Evolutionary conservation across 306 rosid genomes (phyloP).

Genomic region (Purshia tridentata): DNA sequence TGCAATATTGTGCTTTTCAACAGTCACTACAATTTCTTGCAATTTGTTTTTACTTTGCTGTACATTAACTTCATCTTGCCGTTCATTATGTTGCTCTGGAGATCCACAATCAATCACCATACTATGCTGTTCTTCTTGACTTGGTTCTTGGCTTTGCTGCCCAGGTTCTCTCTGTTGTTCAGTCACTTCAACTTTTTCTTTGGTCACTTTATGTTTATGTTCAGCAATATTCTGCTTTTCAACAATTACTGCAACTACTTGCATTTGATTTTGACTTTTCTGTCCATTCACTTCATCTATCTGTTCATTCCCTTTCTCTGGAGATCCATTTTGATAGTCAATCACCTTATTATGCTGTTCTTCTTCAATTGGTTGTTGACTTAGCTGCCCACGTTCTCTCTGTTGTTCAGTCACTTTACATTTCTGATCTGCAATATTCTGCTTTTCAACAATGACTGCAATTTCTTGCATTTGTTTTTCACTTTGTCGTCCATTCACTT

Average conservation of each 20-base stretch:
- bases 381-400: background rate
- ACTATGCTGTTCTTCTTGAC: background rate
- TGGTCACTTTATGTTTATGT: background rate
- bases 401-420: background rate
- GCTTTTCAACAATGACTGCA: constrained; percentile 7
- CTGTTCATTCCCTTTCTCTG: background rate
- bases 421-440: background rate
- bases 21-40: constrained; percentile 8
- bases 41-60: background rate
- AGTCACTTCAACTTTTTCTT: constrained; percentile 7
- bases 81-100: background rate
- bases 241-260: background rate
- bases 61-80: background rate
- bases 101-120: background rate
- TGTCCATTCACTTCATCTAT: background rate
- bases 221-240: too few relatives aligned
- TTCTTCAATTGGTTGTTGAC: background rate
- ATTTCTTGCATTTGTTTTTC: background rate
- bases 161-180: background rate
- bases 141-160: background rate
- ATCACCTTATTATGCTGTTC: background rate
- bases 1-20: background rate
- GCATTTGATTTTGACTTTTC: background rate
- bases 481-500: background rate
- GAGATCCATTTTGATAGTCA: constrained; percentile 9